Evolutionary conservation across 148 eudicot species (phyloP), one percentile per base, ranked within the genome.

Genomic region (Vaccinium myrtillus): DNA sequence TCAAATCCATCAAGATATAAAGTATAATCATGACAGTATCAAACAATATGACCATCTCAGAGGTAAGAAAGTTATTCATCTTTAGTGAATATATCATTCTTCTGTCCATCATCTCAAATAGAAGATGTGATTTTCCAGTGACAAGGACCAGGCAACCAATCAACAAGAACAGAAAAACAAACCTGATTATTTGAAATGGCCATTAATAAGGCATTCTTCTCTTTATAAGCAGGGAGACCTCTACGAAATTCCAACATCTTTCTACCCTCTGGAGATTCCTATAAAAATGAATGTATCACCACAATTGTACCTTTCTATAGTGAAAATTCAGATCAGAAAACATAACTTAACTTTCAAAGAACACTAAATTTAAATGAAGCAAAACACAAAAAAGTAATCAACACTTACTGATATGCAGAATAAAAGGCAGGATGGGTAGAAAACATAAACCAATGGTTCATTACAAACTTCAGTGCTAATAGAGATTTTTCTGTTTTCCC

Each of bases 201-300:
- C 88, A 86, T 86, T 88, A 97, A 79, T 83, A 97, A 89, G 79
- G 94, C 88, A 88, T 93, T 94, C 84, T 93, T 94, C 84, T 97
- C 95, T 85, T 95, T 95, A 86, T 90, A 97, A 63, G 96, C 98
- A 81, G 99, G 99, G 75, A 97, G 98, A 86, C 92, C 89, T 84
- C 84, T 90, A 49, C 99, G 98, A 78, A 95, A 97, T 75, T 93
- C 92, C 90, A 91, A 81, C 88, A 94, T 94, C 90, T 88, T 90
- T 88, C 86, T 88, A 39, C 99, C 99, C 85, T 92, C 98, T 84
- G 90, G 83, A 86, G 96, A 94, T 77, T 92, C 94, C 99, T 97
- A 88, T 83, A 79, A 80, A 12, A 77, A 87, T 30, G 51, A 67
- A 79, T 21, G 25, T 79, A 78, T 83, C 36, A 81, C 69, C 76